phyloP scores from a whole-genome alignment of 139 green algal genomes.

The Chlorella ohadii region DNA sequence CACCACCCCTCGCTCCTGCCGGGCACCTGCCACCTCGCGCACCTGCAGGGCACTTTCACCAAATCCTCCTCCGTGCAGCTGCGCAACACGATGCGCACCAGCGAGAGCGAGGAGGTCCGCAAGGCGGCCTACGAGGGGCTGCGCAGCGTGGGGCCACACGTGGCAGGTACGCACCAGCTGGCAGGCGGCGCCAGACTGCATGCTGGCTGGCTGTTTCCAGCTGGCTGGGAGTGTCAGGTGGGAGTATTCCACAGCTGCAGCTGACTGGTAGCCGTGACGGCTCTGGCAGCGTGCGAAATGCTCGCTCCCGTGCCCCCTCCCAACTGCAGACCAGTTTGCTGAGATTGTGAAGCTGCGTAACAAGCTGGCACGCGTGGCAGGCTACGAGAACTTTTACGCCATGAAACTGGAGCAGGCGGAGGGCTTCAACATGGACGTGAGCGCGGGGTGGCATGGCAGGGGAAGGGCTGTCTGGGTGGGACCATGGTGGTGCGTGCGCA shows the following conservation, averaged over 20 bases:
- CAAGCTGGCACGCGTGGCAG: slow-evolving; percentile 65
- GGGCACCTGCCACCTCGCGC: background rate
- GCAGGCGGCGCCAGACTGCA: background rate
- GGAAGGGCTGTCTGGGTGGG: background rate
- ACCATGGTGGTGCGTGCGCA: no score
- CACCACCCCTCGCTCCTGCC: background rate
- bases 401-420: slow-evolving; percentile 77
- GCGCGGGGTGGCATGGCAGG: background rate
- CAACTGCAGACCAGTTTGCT: slow-evolving; percentile 59
- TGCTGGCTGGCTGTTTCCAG: background rate
- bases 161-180: slow-evolving; percentile 39
- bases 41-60: slow-evolving; percentile 49
- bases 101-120: slow-evolving; percentile 67
- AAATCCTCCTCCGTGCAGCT: slow-evolving; percentile 69
- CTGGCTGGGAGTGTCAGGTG: background rate
- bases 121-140: slow-evolving; percentile 76
- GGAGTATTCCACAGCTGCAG: no score
- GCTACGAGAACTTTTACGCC: slow-evolving; percentile 84
- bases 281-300: no score
- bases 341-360: slow-evolving; percentile 87
- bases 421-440: slow-evolving; percentile 76
- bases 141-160: slow-evolving; percentile 73
- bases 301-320: background rate
- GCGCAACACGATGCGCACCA: slow-evolving; percentile 75
- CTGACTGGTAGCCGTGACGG: no score